These are phyloP conservation scores for Tillandsia leiboldiana DNA, from an alignment of 176 grass and related monocot species.

Conservation along the genomic window DNA sequence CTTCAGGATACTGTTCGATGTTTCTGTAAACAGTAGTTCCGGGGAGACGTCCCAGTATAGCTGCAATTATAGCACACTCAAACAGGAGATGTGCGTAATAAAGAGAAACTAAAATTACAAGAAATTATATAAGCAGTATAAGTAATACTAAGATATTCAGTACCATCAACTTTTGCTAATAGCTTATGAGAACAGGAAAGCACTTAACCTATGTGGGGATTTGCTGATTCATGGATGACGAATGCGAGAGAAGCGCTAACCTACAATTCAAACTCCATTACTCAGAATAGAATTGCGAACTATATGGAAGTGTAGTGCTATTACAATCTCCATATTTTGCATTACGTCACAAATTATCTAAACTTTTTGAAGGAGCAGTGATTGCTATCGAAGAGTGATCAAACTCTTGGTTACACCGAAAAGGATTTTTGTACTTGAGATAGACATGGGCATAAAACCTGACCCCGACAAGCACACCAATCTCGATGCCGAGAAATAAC, in stretches of 20 bases:
- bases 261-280: conserved; percentile 1
- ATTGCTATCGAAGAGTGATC: not conserved
- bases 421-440: not conserved
- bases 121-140: not conserved
- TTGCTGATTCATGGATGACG: conserved; percentile 31
- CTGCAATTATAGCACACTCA: conserved; percentile 9
- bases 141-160: not conserved
- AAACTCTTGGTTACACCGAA: not conserved
- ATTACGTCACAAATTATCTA: not conserved
- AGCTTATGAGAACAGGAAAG: not conserved
- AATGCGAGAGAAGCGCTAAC: conserved; percentile 26
- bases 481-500: conserved; percentile 25
- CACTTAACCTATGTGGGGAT: conserved; percentile 28
- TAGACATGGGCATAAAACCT: not conserved
- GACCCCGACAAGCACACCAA: conserved; percentile 24
- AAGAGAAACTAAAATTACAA: not conserved
- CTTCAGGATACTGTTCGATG: conserved; percentile 19
- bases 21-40: conserved; percentile 28
- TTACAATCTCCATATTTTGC: no score
- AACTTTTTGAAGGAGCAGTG: not conserved
- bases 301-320: not conserved
- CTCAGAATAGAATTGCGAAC: not conserved
- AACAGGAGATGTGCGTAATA: no score
- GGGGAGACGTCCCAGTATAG: conserved; percentile 26
- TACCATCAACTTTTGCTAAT: not conserved